Evolutionary conservation across 192 early-diverging fungal genomes (phyloP).

Genomic region (Backusella liffmaniae): DNA sequence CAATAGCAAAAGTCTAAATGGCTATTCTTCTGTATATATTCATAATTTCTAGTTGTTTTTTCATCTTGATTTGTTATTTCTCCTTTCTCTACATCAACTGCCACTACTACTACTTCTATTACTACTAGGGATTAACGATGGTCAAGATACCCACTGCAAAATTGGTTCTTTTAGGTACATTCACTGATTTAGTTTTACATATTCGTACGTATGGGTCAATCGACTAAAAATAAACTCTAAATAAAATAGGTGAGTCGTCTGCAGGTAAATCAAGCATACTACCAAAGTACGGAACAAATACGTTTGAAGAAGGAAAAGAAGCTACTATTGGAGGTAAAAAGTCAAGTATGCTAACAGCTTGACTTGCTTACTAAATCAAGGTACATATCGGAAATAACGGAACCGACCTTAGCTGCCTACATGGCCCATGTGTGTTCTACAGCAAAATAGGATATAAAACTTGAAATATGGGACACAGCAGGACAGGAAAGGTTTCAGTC

Average conservation of each 20-base stretch:
- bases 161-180: conserved; percentile 82
- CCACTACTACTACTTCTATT: background rate
- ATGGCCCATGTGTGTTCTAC: conserved; percentile 89
- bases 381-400: background rate
- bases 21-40: too few species aligned
- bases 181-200: background rate
- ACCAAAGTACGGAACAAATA: conserved; percentile 88
- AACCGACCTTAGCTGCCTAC: conserved; percentile 58
- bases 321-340: conserved; percentile 86
- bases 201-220: background rate
- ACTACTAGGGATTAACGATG: background rate
- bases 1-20: background rate
- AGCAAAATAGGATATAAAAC: conserved; percentile 76
- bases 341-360: background rate
- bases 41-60: background rate
- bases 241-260: conserved; percentile 72
- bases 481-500: conserved; percentile 94
- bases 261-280: conserved; percentile 95
- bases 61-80: background rate
- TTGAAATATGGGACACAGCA: conserved; percentile 85
- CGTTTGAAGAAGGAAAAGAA: conserved; percentile 94
- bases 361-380: background rate
- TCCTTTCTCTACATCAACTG: background rate
- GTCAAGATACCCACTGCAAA: conserved; percentile 88
- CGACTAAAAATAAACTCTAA: background rate